These are phyloP conservation scores for Aureobasidium musti DNA, from an alignment of 2,329 filamentous ascomycete species.

Conservation along the genomic window DNA sequence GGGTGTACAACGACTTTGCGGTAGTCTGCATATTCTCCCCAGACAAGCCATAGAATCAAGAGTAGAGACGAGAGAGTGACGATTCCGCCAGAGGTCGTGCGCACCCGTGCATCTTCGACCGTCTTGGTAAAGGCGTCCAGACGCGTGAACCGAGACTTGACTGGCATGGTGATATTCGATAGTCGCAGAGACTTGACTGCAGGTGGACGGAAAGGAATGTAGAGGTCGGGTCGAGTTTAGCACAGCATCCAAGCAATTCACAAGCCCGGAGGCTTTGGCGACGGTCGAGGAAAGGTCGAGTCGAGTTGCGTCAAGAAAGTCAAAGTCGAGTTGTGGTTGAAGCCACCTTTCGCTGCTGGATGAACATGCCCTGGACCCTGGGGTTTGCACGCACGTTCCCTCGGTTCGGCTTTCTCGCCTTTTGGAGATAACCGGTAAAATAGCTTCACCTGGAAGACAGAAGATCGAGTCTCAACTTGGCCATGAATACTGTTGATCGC, in stretches of 20 bases:
- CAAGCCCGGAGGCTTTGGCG: conserved; percentile 20
- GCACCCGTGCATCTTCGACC: conserved; percentile 94
- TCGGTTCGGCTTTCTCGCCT: conserved; percentile 13
- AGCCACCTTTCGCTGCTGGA: conserved; percentile 21
- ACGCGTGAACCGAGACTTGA: conserved; percentile 91
- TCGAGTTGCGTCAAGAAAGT: neutral
- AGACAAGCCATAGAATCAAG: conserved; percentile 82
- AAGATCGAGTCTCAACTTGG: neutral
- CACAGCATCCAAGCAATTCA: conserved; percentile 23
- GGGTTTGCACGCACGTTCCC: conserved; percentile 14
- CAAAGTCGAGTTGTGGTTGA: conserved; percentile 3
- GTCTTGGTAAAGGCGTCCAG: conserved; percentile 99
- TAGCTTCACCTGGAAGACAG: neutral
- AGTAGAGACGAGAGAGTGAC: conserved; percentile 90
- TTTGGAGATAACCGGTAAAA: conserved; percentile 1
- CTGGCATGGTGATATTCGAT: conserved; percentile 62
- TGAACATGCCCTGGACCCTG: conserved; percentile 14
- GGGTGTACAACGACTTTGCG: conserved; percentile 81
- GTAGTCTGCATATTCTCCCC: conserved; percentile 97
- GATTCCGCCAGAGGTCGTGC: conserved; percentile 92
- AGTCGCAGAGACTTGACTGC: neutral
- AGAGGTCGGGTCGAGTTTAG: neutral
- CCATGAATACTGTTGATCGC: neutral
- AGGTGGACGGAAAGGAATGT: conserved; percentile 3
- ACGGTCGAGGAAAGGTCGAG: neutral